Base-by-base conservation (phyloP, 2,329 filamentous ascomycete species). In the Coniochaeta ligniaria region DNA sequence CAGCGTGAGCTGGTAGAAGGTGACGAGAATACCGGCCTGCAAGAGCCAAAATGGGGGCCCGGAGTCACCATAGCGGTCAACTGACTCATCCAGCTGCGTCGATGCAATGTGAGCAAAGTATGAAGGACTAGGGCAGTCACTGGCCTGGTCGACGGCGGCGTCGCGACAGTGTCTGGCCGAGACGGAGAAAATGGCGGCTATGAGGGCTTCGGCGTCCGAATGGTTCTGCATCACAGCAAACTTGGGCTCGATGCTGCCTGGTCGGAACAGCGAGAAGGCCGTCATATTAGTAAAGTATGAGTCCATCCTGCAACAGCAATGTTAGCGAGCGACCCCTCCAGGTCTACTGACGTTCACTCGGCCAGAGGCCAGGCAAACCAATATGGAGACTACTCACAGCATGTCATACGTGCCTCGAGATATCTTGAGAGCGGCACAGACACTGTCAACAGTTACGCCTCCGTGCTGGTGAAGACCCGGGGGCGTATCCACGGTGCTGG, bases 21-120 rank as follows among this genome's bases (percentile, higher is more conserved):
- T 71, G 8, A 67, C 66, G 2, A 76, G 58, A 36, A 75, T 70
- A 38, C 70, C 57, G 1, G 74, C 70, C 61, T 77, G 75, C 8
- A 77, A 62, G 17, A 76, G 59, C 60, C 68, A 72, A 22, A 76
- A 63, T 0, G 72, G 68, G 2, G 73, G 70, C 5, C 66, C 60
- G 28, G 70, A 64, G 59, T 75, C 73, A 8, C 63, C 67, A 59
- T 69, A 72, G 28, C 70, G 68, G 16, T 61, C 63, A 6, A 75
- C 62, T 0, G 70, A 69, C 47, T 70, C 63, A n/a, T 74, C 66
- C 14, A 71, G 65, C 17, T 66, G 62, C 11, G 62, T 64, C 16
- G 62, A 62, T 3, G 70, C 68, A 17, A 70, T 62, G 3, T 66
- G 61, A 3, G 63, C 58, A 58, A 70, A 71, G 38, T 63, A 58